A percentile compares a stretch with the other conserved stretches of the same genome.
Conservation (phyloP, 73 alveolate genomes). For the Tetrahymena borealis region DNA sequence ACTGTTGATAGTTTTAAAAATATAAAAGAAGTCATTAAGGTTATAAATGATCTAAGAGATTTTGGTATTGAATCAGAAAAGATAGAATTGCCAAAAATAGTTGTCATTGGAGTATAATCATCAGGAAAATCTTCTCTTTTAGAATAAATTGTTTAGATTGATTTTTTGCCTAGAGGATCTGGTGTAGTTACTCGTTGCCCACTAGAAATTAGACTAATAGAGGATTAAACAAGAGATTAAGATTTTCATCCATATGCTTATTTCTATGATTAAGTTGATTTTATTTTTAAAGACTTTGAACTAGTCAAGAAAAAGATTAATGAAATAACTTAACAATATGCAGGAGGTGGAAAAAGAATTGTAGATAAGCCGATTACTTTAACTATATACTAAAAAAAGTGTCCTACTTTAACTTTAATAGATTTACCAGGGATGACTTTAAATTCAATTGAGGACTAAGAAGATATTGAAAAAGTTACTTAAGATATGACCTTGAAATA, state of each 20-base stretch:
- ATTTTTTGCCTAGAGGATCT: constrained; percentile 78
- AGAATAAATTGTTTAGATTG: constrained; percentile 74
- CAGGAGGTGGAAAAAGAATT: constrained; percentile 59
- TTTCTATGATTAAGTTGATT: constrained; percentile 53
- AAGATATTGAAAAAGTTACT: constrained; percentile 80
- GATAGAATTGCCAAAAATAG: constrained; percentile 62
- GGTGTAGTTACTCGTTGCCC: constrained; percentile 84
- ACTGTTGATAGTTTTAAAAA: not conserved
- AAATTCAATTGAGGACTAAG: constrained; percentile 87
- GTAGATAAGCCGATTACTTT: constrained; percentile 76
- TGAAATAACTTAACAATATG: constrained; percentile 61
- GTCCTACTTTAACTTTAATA: constrained; percentile 79
- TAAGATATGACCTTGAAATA: constrained; percentile 87
- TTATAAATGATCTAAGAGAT: constrained; percentile 51
- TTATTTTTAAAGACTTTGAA: constrained; percentile 59
- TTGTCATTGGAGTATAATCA: constrained; percentile 64
- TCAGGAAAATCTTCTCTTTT: constrained; percentile 84
- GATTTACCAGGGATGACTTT: constrained; percentile 98
- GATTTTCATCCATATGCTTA: constrained; percentile 38
- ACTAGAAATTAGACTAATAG: constrained; percentile 60
- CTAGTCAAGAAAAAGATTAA: constrained; percentile 60
- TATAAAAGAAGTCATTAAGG: constrained; percentile 33
- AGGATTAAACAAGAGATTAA: constrained; percentile 31
- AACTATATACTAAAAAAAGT: constrained; percentile 67
- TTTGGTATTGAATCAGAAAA: constrained; percentile 53